A percentile compares a stretch with the other conserved stretches of the same genome.
Conservation (phyloP, 345 rosid species). For the Ailanthus altissimus region DNA sequence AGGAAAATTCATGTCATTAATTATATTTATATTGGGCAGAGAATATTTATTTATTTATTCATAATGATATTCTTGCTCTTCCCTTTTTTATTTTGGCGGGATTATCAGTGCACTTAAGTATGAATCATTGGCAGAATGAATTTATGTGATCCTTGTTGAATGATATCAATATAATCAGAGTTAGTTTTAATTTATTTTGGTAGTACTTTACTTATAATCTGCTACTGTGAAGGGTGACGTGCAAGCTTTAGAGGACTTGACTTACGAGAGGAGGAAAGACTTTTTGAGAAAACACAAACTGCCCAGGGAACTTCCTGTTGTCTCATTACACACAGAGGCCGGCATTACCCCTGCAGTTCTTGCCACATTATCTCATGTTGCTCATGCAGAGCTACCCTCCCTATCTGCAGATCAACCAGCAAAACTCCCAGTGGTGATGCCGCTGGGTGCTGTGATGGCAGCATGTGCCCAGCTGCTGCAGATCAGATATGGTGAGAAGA, state of each 20-base stretch:
- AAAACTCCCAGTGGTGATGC: slow-evolving; percentile 82
- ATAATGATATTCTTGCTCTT: background rate
- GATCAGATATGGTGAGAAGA: slow-evolving; percentile 80
- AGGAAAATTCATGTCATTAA: background rate
- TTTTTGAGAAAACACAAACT: slow-evolving; percentile 70
- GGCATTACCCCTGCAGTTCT: slow-evolving; percentile 77
- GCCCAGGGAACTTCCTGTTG: slow-evolving; percentile 78
- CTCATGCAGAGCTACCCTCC: slow-evolving; percentile 86
- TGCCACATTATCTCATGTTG: slow-evolving; percentile 78
- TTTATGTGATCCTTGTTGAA: background rate
- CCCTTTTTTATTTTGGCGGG: background rate
- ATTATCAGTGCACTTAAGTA: background rate
- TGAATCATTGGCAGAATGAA: background rate
- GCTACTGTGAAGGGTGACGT: slow-evolving; percentile 70
- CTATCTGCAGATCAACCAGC: slow-evolving; percentile 52
- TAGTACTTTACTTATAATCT: background rate
- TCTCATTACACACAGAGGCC: slow-evolving; percentile 92
- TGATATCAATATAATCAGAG: background rate
- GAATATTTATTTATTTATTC: background rate
- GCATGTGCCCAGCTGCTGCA: slow-evolving; percentile 93
- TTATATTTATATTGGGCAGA: background rate
- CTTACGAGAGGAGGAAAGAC: slow-evolving; percentile 82
- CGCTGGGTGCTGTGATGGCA: slow-evolving; percentile 96
- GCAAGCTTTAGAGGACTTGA: slow-evolving; percentile 92
- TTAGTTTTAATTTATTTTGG: background rate